A percentile compares a stretch with the other conserved stretches of the same genome.
Conservation (phyloP, 2,329 filamentous ascomycete genomes). For the Lasiodiplodia theobromae region DNA sequence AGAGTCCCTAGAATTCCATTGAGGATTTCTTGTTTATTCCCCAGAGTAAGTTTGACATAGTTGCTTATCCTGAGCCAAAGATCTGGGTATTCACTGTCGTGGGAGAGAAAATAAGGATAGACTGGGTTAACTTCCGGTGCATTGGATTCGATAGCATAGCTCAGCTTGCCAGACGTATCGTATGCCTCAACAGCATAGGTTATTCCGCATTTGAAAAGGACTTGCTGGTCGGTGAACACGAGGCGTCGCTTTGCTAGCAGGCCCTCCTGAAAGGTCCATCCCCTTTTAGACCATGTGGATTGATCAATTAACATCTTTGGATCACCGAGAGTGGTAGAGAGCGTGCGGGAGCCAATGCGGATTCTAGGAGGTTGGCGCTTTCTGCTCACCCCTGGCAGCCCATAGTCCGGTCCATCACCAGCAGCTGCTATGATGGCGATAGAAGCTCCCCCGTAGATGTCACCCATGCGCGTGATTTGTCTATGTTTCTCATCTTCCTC, state of each 20-base stretch:
- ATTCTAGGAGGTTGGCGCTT: neutral
- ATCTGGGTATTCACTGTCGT: too few relatives aligned
- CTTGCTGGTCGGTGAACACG: neutral
- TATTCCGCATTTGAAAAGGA: neutral
- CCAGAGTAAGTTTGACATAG: too few relatives aligned
- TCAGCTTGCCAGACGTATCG: too few relatives aligned
- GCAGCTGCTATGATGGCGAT: neutral
- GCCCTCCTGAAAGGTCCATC: neutral
- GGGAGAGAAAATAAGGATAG: too few relatives aligned
- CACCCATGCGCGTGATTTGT: neutral
- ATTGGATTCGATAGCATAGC: too few relatives aligned
- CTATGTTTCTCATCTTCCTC: neutral
- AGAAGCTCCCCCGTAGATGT: neutral
- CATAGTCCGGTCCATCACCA: neutral
- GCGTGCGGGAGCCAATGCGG: neutral
- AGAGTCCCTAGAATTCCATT: too few relatives aligned
- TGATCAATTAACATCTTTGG: accelerated
- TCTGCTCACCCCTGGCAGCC: neutral
- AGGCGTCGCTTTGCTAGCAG: neutral
- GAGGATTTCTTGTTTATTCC: too few relatives aligned
- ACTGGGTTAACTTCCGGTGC: too few relatives aligned
- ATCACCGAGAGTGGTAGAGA: neutral
- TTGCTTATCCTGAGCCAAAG: too few relatives aligned
- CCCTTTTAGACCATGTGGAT: neutral
- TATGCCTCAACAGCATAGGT: too few relatives aligned